Evolutionary conservation across 1,284 basidiomycete species (phyloP).

Genomic region (Cryptococcus sp.): DNA sequence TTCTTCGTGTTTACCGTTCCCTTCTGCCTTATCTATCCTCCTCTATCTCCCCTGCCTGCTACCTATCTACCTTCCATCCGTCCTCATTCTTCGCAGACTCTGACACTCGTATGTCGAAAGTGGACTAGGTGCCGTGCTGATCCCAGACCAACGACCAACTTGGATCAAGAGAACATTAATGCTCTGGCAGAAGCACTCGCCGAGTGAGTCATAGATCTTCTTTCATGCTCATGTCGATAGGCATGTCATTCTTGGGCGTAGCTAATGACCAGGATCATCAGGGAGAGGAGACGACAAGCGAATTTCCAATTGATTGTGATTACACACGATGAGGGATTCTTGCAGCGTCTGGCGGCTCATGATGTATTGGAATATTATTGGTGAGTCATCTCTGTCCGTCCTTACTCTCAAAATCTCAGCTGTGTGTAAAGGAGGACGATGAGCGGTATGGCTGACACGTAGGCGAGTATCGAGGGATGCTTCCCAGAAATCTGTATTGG

Average conservation of each 20-base stretch:
- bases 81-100: not conserved
- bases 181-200: conserved; percentile 86
- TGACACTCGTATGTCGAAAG: no score
- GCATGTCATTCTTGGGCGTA: not conserved
- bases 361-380: conserved; percentile 91
- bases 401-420: not conserved
- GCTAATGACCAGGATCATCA: conserved; percentile 71
- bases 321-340: conserved; percentile 76
- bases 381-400: conserved; percentile 54
- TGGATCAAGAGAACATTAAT: conserved; percentile 95
- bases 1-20: not conserved
- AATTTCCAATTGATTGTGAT: conserved; percentile 99
- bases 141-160: conserved; percentile 78
- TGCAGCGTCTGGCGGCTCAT: conserved; percentile 63
- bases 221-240: no score
- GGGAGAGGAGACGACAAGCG: conserved; percentile 77
- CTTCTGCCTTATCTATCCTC: not conserved
- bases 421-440: not conserved
- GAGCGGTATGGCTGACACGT: not conserved
- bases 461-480: conserved; percentile 49
- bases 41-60: no score
- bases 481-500: conserved; percentile 49
- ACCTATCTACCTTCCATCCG: no score
- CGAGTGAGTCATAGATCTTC: conserved; percentile 82
- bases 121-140: conserved; percentile 4